phyloP scores from a whole-genome alignment of 2,329 filamentous ascomycete genomes.

The Monilinia vaccinii-corymbosi region DNA sequence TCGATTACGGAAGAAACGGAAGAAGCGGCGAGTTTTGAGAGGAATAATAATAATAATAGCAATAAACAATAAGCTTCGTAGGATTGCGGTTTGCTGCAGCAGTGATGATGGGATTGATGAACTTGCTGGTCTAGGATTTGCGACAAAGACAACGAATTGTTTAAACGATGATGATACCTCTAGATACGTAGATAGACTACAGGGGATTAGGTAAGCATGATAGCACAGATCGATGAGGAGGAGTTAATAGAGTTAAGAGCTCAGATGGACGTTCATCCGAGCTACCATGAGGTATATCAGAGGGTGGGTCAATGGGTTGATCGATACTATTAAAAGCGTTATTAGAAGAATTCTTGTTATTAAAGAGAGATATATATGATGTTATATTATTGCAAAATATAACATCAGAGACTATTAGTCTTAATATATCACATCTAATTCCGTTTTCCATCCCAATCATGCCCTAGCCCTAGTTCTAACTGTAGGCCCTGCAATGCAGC shows the following conservation, averaged over 20 bases:
- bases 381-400: no score
- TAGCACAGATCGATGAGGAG: no score
- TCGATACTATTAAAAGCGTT: no score
- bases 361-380: no score
- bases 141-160: conserved; percentile 5
- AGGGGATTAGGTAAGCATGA: background rate
- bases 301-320: no score
- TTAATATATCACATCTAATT: no score
- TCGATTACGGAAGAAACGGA: background rate
- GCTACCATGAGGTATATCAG: no score
- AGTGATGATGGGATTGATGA: background rate
- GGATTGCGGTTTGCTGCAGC: background rate
- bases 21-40: background rate
- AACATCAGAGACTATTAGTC: background rate
- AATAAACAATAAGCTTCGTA: background rate
- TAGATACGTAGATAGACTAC: no score
- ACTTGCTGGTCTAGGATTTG: background rate
- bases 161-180: conserved; percentile 5
- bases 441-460: background rate
- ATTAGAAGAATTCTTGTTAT: no score
- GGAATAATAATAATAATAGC: background rate
- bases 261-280: no score
- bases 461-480: background rate
- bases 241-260: no score
- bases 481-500: background rate